Evolutionary conservation across 2,329 filamentous ascomycete genomes (phyloP).

Genomic region (Claviceps arundinis): DNA sequence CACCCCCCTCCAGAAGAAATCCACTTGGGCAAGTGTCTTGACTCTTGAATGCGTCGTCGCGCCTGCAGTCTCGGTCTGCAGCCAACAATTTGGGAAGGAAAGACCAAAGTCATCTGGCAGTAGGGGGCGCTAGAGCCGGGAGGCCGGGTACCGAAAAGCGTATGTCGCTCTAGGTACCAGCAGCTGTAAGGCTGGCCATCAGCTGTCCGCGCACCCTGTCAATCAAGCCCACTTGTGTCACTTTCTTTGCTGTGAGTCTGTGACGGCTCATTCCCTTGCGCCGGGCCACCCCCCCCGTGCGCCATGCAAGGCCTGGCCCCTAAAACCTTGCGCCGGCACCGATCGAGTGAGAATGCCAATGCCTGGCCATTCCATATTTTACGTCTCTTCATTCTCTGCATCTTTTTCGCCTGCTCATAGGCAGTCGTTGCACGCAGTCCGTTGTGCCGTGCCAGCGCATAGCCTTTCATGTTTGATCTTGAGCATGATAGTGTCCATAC

Average conservation of each 20-base stretch:
- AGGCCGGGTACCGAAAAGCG: slow-evolving; percentile 4
- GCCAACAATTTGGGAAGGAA: neutral
- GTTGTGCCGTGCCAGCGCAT: neutral
- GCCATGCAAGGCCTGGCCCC: slow-evolving; percentile 5
- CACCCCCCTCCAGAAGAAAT: neutral
- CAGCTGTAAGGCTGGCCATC: neutral
- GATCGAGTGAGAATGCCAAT: slow-evolving; percentile 4
- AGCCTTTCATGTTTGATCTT: neutral
- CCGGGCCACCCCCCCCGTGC: slow-evolving; percentile 3
- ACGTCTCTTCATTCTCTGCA: slow-evolving; percentile 1
- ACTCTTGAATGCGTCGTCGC: neutral
- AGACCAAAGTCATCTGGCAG: neutral
- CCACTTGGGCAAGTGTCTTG: neutral
- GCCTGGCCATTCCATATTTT: slow-evolving; percentile 1
- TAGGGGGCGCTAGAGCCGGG: neutral
- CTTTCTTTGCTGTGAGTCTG: neutral
- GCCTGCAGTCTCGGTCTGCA: slow-evolving; percentile 1
- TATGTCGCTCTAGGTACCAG: neutral
- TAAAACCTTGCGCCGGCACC: slow-evolving; percentile 4
- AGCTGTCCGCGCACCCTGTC: neutral
- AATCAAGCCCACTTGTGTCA: neutral
- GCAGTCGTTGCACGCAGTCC: neutral
- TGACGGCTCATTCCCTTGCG: slow-evolving; percentile 1
- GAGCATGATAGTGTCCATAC: neutral
- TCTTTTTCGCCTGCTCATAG: neutral